Base-by-base conservation (phyloP, 148 eudicot genomes). In the Pharnaceum exiguum region DNA sequence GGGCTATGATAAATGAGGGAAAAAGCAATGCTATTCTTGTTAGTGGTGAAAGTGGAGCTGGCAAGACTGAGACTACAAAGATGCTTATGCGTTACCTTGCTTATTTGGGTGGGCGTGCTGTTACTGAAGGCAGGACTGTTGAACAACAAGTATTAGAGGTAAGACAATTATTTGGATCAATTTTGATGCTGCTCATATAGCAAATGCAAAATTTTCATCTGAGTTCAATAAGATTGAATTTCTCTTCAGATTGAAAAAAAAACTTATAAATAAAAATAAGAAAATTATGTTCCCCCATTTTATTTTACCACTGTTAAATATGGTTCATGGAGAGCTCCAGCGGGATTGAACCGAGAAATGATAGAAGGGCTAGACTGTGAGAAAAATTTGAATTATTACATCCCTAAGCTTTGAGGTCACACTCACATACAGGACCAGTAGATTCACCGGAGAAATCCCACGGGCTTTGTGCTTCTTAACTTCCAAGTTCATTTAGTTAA, bases 1-100 rank as follows among this genome's bases (percentile, higher is more conserved):
- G 97, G 89, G 93, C 82, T 49, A 90, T 90, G 97, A 62, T 82
- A 43, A 87, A 84, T 70, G 95, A 90, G 65, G 87, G 87, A 2
- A 84, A 78, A 77, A 84, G 95, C 71, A 90, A 90, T 69, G 73
- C 97, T 33, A 90, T 90, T 47, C 66, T 90, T 51, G 97, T 90
- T 50, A 90, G 97, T 73, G 97, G 97, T 48, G 97, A 90, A 78
- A 90, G 97, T 74, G 97, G 97, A 43, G 95, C 97, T 3, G 97
- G 97, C 19, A 89, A 89, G 78, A 89, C 96, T 12, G 96, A 89
- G 74, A 89, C 96, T 29, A 89, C 96, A 29, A 90, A 90, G 76
- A 84, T 86, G 95, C 95, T 90, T 66, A 86, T 90, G 97, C 88
- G 65, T 4, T 90, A 90, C 74, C 97, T 90, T 71, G 97, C 97